phyloP scores from a whole-genome alignment of 768 basidiomycete species.

The Rhizopogon roseolus region DNA sequence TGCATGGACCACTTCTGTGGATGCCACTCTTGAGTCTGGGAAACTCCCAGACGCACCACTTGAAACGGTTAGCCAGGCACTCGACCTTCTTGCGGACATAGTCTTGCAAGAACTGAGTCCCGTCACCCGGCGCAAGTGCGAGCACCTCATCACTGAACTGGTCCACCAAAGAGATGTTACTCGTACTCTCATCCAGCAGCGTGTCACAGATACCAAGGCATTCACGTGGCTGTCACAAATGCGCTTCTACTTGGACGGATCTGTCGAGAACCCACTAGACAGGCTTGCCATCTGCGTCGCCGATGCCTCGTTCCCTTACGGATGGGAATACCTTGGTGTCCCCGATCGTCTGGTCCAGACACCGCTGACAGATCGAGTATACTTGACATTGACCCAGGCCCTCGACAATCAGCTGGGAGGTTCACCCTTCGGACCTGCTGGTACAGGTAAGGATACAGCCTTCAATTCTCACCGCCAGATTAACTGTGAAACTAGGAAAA shows the following conservation, averaged over 20 bases:
- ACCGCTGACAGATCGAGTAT: conserved; percentile 94
- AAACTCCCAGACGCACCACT: conserved; percentile 61
- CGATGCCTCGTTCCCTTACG: conserved; percentile 91
- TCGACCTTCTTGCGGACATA: conserved; percentile 95
- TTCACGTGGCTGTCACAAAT: conserved; percentile 98
- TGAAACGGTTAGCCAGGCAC: conserved; percentile 69
- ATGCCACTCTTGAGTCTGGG: conserved; percentile 55
- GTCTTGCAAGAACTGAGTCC: conserved; percentile 86
- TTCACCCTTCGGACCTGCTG: conserved; percentile 96
- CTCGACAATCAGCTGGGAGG: conserved; percentile 93
- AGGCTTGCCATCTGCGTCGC: conserved; percentile 80
- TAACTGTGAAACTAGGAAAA: conserved; percentile 56
- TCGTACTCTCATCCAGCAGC: conserved; percentile 67
- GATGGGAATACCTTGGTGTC: conserved; percentile 98
- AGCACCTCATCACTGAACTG: conserved; percentile 97
- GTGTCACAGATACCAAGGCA: conserved; percentile 56
- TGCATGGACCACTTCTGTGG: conserved; percentile 88
- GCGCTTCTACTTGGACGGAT: conserved; percentile 89
- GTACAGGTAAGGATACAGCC: conserved; percentile 61
- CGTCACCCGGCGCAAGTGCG: conserved; percentile 95
- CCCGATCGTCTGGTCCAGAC: conserved; percentile 97
- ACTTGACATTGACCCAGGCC: conserved; percentile 94
- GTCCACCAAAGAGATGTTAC: conserved; percentile 97
- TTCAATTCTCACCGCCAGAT: conserved; percentile 3
- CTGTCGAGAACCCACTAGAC: conserved; percentile 71